Base-by-base conservation (phyloP, 257 asterid species). In the Nicotiana tomentosiformis region DNA sequence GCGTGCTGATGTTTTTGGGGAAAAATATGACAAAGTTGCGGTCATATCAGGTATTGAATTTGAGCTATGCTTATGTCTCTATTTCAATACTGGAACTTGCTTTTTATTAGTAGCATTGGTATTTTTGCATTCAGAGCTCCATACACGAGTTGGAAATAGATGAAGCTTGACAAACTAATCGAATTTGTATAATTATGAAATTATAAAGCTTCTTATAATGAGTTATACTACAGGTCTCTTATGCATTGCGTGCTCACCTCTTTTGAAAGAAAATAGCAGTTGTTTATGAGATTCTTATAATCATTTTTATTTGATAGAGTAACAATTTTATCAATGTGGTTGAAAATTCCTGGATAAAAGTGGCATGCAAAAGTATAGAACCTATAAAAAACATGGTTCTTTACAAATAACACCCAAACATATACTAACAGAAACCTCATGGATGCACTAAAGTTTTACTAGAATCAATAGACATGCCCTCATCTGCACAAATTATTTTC, bases 1-100 rank as follows among this genome's bases (percentile, higher is more conserved):
- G 49, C 98, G 98, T 78, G 99, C 97, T 86, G 99, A 96, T 90
- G 93, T 94, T 76, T 87, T 93, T 60, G 89, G 89, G 68, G 92
- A 88, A 17, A 89, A 93, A 46, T 91, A 90, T 74, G 94, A 93
- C 89, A 96, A 94, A 90, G 99, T 96, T 82, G 96, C 98, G 8
- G 89, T 96, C 17, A 90, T 96, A 89, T 96, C 99, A 92, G 99
- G 99, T 94, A 30, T 11, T 84, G 30, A 57, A 81, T 37, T 65
- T 72, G 77, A 18, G 84, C 72, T 83, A 33, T 66, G 32, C 3
- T 56, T 43, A 3, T 65, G 65, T 81, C 49, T 81, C 35, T 65
- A 56, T 68, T 1, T 60, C 86, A 64, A 23, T 26, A 61, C 67
- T 56, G 77, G 66, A 20, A 20, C 65, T 64, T 58, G 7, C 1